Percentiles rank a stretch among this genome's conserved stretches.
phyloP scores from a whole-genome alignment of 306 rosid genomes.

The Fagus sylvatica region DNA sequence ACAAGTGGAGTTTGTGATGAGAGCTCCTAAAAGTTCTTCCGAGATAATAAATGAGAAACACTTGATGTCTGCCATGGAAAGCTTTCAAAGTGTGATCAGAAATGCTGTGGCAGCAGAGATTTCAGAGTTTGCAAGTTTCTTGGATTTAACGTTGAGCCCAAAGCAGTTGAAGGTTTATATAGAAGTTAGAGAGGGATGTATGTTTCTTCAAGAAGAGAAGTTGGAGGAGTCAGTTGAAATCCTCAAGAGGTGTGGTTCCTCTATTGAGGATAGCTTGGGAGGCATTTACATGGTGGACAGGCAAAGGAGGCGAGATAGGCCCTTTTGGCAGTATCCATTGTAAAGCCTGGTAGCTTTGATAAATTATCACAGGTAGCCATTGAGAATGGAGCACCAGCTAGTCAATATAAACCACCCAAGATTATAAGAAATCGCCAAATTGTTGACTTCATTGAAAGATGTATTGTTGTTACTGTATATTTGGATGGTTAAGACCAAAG shows the following conservation, averaged over 20 bases:
- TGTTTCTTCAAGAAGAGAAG: conserved; percentile 33
- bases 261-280: conserved; percentile 58
- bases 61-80: conserved; percentile 48
- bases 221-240: conserved; percentile 29
- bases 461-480: conserved; percentile 23
- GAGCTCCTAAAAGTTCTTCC: conserved; percentile 48
- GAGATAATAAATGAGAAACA: conserved; percentile 62
- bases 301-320: conserved; percentile 45
- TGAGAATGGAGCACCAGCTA: conserved; percentile 56
- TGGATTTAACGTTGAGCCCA: conserved; percentile 35
- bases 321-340: conserved; percentile 35
- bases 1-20: conserved; percentile 55
- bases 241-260: conserved; percentile 38
- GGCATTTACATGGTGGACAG: conserved; percentile 50
- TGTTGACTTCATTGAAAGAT: conserved; percentile 40
- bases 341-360: conserved; percentile 53
- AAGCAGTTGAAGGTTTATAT: conserved; percentile 51
- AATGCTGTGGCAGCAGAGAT: conserved; percentile 40
- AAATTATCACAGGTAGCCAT: conserved; percentile 43
- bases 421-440: conserved; percentile 50
- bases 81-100: conserved; percentile 37
- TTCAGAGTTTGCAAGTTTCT: conserved; percentile 54
- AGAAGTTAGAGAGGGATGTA: conserved; percentile 44
- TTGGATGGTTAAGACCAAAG: conserved; percentile 19
- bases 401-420: conserved; percentile 71